Conservation (phyloP, 495 filamentous ascomycete species). For the Bacidia gigantensis region DNA sequence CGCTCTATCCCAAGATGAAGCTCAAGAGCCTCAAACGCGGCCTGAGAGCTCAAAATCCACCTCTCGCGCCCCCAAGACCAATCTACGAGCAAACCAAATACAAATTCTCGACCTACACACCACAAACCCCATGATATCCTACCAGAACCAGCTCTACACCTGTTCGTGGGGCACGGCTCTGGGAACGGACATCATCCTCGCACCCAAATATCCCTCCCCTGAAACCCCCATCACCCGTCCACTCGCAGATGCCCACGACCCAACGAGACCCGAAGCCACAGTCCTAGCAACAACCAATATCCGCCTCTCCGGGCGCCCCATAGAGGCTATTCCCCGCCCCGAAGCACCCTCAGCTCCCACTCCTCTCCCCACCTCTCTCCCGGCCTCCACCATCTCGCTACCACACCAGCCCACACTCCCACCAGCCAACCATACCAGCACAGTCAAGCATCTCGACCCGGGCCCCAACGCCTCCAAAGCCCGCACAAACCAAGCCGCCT, state of each 20-base stretch:
- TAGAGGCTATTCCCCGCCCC: slow-evolving; percentile 21
- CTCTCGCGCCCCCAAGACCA: not conserved
- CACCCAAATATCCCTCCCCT: slow-evolving; percentile 23
- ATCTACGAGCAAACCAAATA: slow-evolving; percentile 32
- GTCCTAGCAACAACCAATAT: slow-evolving; percentile 47
- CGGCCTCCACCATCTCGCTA: not conserved
- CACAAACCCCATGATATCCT: slow-evolving; percentile 54
- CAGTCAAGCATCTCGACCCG: slow-evolving; percentile 5
- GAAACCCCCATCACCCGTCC: slow-evolving; percentile 25
- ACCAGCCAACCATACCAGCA: not conserved
- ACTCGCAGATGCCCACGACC: slow-evolving; percentile 28
- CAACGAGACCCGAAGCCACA: slow-evolving; percentile 33
- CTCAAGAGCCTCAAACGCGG: not conserved
- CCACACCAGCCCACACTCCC: not conserved
- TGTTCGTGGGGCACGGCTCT: slow-evolving; percentile 66
- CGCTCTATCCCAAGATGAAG: not conserved
- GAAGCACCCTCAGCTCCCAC: not conserved
- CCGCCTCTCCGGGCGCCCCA: slow-evolving; percentile 34
- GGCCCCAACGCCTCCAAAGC: not conserved
- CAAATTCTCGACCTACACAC: slow-evolving; percentile 73
- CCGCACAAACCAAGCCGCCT: slow-evolving; percentile 29
- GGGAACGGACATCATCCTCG: slow-evolving; percentile 67
- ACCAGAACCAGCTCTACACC: slow-evolving; percentile 58
- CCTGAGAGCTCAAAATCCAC: not conserved
- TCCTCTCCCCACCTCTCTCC: not conserved